These are phyloP conservation scores for Ceratocystis variospora DNA, from an alignment of 2,329 filamentous ascomycete species.

Conservation along the genomic window DNA sequence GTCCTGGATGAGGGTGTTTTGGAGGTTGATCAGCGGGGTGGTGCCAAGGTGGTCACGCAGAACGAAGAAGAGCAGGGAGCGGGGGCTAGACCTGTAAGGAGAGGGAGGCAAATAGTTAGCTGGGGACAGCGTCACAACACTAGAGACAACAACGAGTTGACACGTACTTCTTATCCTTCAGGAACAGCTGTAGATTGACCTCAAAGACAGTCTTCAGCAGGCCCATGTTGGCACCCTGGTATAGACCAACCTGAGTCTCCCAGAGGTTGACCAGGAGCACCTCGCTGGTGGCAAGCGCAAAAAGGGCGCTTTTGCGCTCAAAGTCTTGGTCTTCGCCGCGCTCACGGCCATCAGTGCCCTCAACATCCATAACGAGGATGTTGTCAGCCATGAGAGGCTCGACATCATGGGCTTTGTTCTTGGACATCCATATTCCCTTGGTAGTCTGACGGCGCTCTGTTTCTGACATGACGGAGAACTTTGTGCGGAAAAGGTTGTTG, in stretches of 20 bases:
- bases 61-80: conserved; percentile 94
- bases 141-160: not conserved
- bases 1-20: conserved; percentile 80
- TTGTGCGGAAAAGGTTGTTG: conserved; percentile 87
- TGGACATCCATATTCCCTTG: conserved; percentile 99
- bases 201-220: conserved; percentile 97
- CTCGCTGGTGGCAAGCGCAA: conserved; percentile 93
- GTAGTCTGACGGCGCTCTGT: conserved; percentile 87
- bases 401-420: conserved; percentile 60
- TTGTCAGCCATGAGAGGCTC: conserved; percentile 74
- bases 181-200: conserved; percentile 91
- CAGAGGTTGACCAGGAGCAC: conserved; percentile 98
- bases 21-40: conserved; percentile 79
- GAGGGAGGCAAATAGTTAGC: conserved; percentile 9
- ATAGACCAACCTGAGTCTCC: conserved; percentile 96
- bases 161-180: conserved; percentile 69
- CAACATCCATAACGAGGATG: conserved; percentile 98
- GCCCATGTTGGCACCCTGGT: conserved; percentile 98
- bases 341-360: conserved; percentile 92
- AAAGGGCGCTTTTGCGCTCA: conserved; percentile 93
- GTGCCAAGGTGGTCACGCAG: conserved; percentile 92
- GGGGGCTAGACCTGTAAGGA: conserved; percentile 47
- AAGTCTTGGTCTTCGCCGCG: conserved; percentile 97
- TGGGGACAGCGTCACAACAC: conserved; percentile 26
- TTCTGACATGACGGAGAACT: conserved; percentile 97